phyloP scores from a whole-genome alignment of 352 stramenopile genomes.

The Pythium scleroteichum region DNA sequence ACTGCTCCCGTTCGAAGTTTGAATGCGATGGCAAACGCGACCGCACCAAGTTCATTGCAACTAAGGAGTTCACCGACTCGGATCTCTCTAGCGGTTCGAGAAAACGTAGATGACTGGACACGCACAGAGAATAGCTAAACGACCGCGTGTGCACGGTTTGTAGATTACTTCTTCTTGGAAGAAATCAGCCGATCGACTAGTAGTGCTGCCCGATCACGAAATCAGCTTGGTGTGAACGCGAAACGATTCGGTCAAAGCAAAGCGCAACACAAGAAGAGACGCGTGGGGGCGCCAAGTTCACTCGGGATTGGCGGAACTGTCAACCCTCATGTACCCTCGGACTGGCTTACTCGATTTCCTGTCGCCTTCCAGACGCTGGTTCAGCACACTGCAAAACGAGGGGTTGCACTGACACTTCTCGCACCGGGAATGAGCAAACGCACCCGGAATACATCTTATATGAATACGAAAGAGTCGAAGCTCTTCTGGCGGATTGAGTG shows the following conservation, averaged over 20 bases:
- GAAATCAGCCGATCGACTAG: conserved; percentile 35
- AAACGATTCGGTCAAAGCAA: conserved; percentile 18
- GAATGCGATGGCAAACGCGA: conserved; percentile 82
- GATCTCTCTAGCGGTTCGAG: conserved; percentile 79
- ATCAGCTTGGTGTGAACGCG: conserved; percentile 28
- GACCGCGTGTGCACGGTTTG: neutral
- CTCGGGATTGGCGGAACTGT: conserved; percentile 14
- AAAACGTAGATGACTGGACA: too few species aligned
- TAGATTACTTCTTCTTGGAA: conserved; percentile 49
- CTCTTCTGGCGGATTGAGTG: conserved; percentile 84
- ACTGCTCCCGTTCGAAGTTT: too few species aligned
- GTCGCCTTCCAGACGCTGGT: conserved; percentile 68
- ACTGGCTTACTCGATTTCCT: conserved; percentile 77
- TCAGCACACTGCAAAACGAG: conserved; percentile 65
- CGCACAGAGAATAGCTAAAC: neutral
- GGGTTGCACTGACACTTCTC: conserved; percentile 66
- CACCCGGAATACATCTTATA: conserved; percentile 70
- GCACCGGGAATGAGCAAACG: conserved; percentile 84
- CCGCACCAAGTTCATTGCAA: conserved; percentile 73
- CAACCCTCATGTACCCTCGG: conserved; percentile 28
- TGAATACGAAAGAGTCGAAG: conserved; percentile 59
- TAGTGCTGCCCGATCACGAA: conserved; percentile 28
- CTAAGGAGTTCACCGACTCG: conserved; percentile 75
- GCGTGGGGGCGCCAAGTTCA: conserved; percentile 1
- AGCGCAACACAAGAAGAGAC: conserved; percentile 24